Evolutionary conservation across 495 filamentous ascomycete species (phyloP).

Genomic region (Penicillium angulare): DNA sequence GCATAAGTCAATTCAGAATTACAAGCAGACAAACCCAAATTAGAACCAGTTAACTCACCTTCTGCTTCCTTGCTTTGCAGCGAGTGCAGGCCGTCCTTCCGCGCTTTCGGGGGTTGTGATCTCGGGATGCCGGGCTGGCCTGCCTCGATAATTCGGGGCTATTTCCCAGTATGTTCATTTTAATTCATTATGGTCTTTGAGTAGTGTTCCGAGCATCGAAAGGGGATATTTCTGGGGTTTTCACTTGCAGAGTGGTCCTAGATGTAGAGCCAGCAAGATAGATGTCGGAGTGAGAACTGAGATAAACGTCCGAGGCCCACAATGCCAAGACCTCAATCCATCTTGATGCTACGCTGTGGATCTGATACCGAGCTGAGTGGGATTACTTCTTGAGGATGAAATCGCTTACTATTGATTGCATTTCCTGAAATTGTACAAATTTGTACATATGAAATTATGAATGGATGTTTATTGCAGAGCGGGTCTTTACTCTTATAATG

Average conservation of each 20-base stretch:
- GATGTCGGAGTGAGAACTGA: constrained; percentile 2
- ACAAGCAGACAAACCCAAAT: constrained; percentile 4
- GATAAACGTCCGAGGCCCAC: neutral
- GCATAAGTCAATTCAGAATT: neutral
- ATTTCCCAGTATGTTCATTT: constrained; percentile 16
- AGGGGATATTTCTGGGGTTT: no score
- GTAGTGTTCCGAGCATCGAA: no score
- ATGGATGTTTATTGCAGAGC: no score
- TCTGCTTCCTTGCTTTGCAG: constrained; percentile 54
- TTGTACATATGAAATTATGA: no score
- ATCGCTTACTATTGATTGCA: neutral
- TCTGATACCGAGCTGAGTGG: no score
- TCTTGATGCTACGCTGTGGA: neutral
- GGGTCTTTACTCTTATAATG: no score
- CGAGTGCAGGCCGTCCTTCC: constrained; percentile 51
- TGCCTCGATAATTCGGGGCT: constrained; percentile 20
- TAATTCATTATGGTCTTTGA: constrained; percentile 1
- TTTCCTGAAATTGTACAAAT: no score
- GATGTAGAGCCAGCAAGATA: neutral
- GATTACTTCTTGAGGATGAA: no score
- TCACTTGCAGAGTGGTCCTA: no score
- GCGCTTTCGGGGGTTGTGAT: constrained; percentile 49
- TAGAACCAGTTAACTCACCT: constrained; percentile 18
- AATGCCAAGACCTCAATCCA: constrained; percentile 11
- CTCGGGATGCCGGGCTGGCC: constrained; percentile 23